phyloP scores from a whole-genome alignment of 495 filamentous ascomycete species.

The Hypoxylon fuscum region DNA sequence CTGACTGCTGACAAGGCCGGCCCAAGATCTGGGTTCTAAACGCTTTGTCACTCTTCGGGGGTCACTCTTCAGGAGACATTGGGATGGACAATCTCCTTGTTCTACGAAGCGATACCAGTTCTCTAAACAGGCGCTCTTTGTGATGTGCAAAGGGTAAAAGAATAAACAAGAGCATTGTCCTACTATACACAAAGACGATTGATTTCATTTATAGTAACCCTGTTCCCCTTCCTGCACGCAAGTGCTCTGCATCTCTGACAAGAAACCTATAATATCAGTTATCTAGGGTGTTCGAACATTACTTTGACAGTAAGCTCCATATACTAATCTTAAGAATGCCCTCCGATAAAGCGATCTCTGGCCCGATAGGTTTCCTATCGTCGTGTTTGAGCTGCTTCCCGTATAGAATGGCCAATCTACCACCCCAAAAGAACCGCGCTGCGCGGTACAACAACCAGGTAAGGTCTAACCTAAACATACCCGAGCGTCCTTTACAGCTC shows the following conservation, averaged over 20 bases:
- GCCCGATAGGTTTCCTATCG: neutral
- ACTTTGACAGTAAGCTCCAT: constrained; percentile 15
- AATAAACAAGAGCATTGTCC: constrained; percentile 8
- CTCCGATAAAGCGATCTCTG: neutral
- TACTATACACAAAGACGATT: constrained; percentile 8
- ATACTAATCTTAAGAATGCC: constrained; percentile 1
- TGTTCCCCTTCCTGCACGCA: neutral
- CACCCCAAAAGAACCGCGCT: neutral
- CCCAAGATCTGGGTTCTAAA: neutral
- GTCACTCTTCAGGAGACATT: too few relatives aligned
- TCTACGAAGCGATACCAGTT: neutral
- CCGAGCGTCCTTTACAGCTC: neutral
- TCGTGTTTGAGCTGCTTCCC: constrained; percentile 13
- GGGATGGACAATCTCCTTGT: constrained; percentile 11
- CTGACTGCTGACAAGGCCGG: constrained; percentile 3
- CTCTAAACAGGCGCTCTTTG: neutral
- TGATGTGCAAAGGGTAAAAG: neutral
- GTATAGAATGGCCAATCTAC: neutral
- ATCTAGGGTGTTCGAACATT: neutral
- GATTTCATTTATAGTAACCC: neutral
- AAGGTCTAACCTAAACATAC: constrained; percentile 7
- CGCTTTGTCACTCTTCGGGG: constrained; percentile 6
- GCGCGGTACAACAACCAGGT: constrained; percentile 11
- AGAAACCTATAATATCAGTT: too few relatives aligned
- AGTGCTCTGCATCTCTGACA: neutral